phyloP scores from a whole-genome alignment of 2,329 filamentous ascomycete species.

The Paramyrothecium sp. region DNA sequence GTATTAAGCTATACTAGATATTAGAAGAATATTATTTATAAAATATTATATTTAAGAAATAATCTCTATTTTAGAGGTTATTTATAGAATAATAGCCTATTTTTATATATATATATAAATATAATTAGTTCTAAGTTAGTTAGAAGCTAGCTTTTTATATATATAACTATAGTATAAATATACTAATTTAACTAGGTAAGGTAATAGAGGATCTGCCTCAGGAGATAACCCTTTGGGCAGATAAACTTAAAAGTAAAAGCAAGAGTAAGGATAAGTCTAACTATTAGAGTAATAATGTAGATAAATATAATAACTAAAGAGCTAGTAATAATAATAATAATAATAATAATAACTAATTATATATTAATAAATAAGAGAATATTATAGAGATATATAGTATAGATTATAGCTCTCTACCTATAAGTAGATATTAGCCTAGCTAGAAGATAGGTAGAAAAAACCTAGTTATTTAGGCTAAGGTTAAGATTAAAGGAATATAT shows the following conservation, averaged over 20 bases:
- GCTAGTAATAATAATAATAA: not conserved
- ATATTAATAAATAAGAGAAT: not conserved
- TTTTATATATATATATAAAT: not conserved
- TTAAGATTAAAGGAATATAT: not conserved
- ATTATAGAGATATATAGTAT: not conserved
- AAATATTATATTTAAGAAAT: conserved; percentile 1
- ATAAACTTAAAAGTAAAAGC: not conserved
- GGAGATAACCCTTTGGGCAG: not conserved
- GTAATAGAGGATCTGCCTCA: not conserved
- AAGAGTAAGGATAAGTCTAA: not conserved
- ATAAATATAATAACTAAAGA: no score
- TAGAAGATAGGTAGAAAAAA: not conserved
- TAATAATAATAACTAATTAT: not conserved
- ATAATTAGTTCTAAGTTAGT: not conserved
- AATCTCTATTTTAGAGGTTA: not conserved
- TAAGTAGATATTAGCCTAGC: not conserved
- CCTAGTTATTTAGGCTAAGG: not conserved
- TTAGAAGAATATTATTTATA: not conserved
- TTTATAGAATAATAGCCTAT: not conserved
- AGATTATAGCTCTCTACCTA: not conserved
- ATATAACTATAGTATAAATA: not conserved
- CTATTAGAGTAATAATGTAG: not conserved
- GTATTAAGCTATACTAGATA: not conserved
- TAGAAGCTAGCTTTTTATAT: not conserved
- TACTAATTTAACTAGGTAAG: not conserved